Conservation (phyloP, 2,329 filamentous ascomycete species). For the Phoma herbarum region DNA sequence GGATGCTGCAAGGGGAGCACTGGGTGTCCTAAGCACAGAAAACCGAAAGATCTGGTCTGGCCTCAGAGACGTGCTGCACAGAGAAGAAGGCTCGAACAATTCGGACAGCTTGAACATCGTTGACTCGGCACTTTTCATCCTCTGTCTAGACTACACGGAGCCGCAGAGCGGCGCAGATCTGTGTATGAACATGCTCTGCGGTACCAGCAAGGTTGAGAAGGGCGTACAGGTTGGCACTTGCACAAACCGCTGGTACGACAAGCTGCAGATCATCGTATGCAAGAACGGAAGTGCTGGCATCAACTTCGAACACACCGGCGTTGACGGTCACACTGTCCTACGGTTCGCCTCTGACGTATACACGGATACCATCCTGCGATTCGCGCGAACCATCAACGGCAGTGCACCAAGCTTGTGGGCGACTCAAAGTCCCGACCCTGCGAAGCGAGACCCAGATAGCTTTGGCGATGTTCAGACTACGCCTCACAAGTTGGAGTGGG, state of each 20-base stretch:
- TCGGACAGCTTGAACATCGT: slow-evolving; percentile 95
- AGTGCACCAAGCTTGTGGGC: slow-evolving; percentile 92
- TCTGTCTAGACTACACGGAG: slow-evolving; percentile 93
- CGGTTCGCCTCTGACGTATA: slow-evolving; percentile 96
- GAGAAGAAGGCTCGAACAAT: slow-evolving; percentile 90
- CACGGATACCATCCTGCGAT: slow-evolving; percentile 95
- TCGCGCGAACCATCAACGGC: slow-evolving; percentile 94
- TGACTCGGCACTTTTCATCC: slow-evolving; percentile 89
- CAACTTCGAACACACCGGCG: slow-evolving; percentile 98
- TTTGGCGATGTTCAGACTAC: slow-evolving; percentile 94
- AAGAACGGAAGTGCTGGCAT: slow-evolving; percentile 98
- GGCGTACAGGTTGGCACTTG: slow-evolving; percentile 97
- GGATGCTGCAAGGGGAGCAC: slow-evolving; percentile 91
- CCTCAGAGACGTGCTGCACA: slow-evolving; percentile 84
- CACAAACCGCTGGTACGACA: slow-evolving; percentile 99
- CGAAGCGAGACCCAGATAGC: slow-evolving; percentile 87
- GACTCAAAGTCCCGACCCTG: slow-evolving; percentile 87
- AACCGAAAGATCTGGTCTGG: slow-evolving; percentile 97
- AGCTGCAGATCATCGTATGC: slow-evolving; percentile 98
- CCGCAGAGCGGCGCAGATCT: slow-evolving; percentile 80
- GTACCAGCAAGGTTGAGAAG: slow-evolving; percentile 87
- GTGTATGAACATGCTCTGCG: slow-evolving; percentile 99
- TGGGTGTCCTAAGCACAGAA: slow-evolving; percentile 94
- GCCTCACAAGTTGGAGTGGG: slow-evolving; percentile 96
- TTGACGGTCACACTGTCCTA: slow-evolving; percentile 95